Conservation (phyloP, 2,329 filamentous ascomycete species). For the Cytospora schulzeri region DNA sequence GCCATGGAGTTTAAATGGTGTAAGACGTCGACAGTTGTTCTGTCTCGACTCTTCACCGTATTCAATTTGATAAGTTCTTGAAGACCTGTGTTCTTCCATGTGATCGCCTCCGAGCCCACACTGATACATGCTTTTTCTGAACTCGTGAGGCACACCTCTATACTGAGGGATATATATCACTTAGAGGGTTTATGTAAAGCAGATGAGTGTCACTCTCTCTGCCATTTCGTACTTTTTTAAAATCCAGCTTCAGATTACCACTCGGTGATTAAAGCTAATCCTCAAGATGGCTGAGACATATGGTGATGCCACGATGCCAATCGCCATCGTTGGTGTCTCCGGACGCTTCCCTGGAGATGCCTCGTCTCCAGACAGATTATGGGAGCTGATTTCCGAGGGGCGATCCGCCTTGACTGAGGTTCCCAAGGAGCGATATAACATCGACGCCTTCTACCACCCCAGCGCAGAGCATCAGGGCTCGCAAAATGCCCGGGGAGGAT, state of each 20-base stretch:
- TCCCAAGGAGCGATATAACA: constrained; percentile 25
- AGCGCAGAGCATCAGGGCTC: constrained; percentile 12
- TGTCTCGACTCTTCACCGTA: not conserved
- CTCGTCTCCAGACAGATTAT: constrained; percentile 7
- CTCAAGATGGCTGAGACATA: not conserved
- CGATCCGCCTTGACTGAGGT: constrained; percentile 11
- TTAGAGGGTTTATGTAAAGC: too few relatives aligned
- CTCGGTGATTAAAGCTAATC: not conserved
- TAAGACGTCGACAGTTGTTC: not conserved
- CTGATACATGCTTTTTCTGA: not conserved
- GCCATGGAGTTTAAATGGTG: not conserved
- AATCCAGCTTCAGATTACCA: not conserved
- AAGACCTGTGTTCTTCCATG: not conserved
- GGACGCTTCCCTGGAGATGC: constrained; percentile 13
- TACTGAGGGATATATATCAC: not conserved
- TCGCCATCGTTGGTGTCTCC: constrained; percentile 11
- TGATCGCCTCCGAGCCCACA: not conserved
- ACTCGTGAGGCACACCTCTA: not conserved
- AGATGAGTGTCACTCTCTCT: too few relatives aligned
- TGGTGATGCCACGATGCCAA: constrained; percentile 1
- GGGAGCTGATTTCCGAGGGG: constrained; percentile 11
- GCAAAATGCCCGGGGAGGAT: constrained; percentile 4
- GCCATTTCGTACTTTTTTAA: too few relatives aligned
- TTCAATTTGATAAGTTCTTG: not conserved
- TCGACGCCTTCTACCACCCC: constrained; percentile 22